Conservation (phyloP, 768 basidiomycete genomes). For the Gautieria morchelliformis region DNA sequence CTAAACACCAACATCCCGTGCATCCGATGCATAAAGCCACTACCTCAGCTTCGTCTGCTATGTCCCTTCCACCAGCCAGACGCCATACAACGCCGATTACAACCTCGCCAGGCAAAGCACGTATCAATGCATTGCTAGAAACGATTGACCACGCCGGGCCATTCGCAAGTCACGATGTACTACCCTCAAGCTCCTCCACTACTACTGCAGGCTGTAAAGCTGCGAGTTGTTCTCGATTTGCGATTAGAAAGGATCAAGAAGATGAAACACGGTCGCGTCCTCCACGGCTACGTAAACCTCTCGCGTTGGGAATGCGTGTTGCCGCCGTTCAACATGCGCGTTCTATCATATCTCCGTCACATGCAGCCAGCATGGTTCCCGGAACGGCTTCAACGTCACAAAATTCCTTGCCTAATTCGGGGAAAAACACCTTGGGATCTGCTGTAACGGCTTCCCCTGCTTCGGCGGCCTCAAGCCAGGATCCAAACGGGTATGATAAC, state of each 20-base stretch:
- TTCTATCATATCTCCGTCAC: background rate
- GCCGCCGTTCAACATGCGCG: background rate
- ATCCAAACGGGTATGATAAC: background rate
- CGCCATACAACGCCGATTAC: background rate
- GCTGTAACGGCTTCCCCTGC: no score
- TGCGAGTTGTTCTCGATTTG: background rate
- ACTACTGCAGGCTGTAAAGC: background rate
- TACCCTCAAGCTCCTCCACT: background rate
- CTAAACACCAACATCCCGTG: background rate
- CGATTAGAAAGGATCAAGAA: background rate
- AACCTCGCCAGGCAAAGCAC: conserved; percentile 3
- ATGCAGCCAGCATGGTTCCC: background rate
- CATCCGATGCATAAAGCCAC: no score
- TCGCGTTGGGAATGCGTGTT: background rate
- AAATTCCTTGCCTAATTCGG: no score
- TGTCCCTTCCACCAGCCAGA: background rate
- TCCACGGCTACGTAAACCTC: background rate
- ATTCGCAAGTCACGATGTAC: background rate
- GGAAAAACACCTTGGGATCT: no score
- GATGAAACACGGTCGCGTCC: background rate
- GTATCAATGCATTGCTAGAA: conserved; percentile 4
- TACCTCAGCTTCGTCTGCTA: background rate
- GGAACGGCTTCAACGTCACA: background rate
- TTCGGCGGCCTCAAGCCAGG: background rate
- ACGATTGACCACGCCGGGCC: background rate